These are phyloP conservation scores for Spatholobus suberectus DNA, from an alignment of 306 rosid species.

Conservation along the genomic window DNA sequence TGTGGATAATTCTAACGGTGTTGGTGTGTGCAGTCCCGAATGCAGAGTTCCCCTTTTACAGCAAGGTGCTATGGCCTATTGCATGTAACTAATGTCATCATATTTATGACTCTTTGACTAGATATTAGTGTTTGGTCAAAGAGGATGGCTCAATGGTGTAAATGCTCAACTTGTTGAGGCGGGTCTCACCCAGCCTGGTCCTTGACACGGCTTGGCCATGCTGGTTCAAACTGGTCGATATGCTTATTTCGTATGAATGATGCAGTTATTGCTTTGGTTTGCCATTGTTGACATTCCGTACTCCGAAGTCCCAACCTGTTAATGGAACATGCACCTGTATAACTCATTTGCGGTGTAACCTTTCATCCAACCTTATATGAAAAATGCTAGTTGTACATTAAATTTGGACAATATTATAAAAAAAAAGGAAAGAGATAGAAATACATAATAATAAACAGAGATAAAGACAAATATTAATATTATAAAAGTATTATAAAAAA, in stretches of 20 bases:
- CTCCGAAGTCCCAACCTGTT: not conserved
- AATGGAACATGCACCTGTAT: not conserved
- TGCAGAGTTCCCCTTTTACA: not conserved
- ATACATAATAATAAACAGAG: no score
- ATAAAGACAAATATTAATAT: no score
- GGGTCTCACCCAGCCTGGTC: no score
- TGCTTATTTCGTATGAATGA: not conserved
- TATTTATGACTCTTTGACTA: not conserved
- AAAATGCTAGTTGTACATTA: no score
- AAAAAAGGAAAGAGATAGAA: no score
- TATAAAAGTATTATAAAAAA: no score
- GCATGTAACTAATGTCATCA: not conserved
- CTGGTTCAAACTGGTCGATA: not conserved
- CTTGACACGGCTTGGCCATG: not conserved
- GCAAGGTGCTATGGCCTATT: no score
- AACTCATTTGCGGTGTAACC: no score
- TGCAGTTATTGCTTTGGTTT: not conserved
- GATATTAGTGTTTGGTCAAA: not conserved
- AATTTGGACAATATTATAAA: no score
- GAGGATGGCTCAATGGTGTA: not conserved
- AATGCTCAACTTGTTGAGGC: not conserved
- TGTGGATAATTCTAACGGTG: no score
- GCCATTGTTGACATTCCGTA: not conserved
- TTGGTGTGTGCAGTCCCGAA: not conserved
- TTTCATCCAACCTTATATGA: not conserved